Base-by-base conservation (phyloP, 495 filamentous ascomycete species). In the Penicillium riverlandense region DNA sequence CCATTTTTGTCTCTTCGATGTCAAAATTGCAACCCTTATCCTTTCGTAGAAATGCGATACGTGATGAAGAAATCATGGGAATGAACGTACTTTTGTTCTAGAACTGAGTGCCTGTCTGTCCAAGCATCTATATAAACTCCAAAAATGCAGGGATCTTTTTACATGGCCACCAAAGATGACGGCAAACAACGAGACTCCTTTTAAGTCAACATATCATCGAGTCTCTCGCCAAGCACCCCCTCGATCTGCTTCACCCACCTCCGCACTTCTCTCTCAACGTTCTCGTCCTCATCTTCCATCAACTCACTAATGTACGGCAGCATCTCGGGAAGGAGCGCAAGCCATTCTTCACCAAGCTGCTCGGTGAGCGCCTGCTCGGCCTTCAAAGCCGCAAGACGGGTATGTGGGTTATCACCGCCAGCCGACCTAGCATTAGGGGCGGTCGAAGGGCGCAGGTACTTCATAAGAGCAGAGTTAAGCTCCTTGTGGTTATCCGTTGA, bases 261-360 rank as follows among this genome's bases (percentile, higher is more conserved):
- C 57, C 85, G 72, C 8, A 87, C 86, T 70, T 96, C 91, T 52
- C 80, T 69, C 72, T 96, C 92, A 33, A 98, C 90, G 16, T 63
- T 70, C 65, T 96, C 91, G 50, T 96, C 88, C 50, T 95, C 92
- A 62, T 98, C 92, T 62, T 98, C 94, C 71, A 92, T 85, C 49
- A 94, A 56, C 65, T 98, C 92, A 48, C 85, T 90, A 40, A 98
- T 92, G 43, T 87, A 85, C 29, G 92, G 92, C 52, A 97, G 68
- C 82, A 96, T 95, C 75, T 98, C 91, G 0, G 90, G 86, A 60
- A 97, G 64, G 61, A 90, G 71, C 2, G 79, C 75, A 46, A 97
- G 63, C 94, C 94, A 97, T 51, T 97, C 92, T 53, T 96, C 88
- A 15, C 88, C 90, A 15, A 96, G 63, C 42, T 78, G 71, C 41